Percentiles rank a stretch among this genome's conserved stretches.
Evolutionary conservation across 2,329 filamentous ascomycete species (phyloP).

Genomic region (Colletotrichum tabaci): DNA sequence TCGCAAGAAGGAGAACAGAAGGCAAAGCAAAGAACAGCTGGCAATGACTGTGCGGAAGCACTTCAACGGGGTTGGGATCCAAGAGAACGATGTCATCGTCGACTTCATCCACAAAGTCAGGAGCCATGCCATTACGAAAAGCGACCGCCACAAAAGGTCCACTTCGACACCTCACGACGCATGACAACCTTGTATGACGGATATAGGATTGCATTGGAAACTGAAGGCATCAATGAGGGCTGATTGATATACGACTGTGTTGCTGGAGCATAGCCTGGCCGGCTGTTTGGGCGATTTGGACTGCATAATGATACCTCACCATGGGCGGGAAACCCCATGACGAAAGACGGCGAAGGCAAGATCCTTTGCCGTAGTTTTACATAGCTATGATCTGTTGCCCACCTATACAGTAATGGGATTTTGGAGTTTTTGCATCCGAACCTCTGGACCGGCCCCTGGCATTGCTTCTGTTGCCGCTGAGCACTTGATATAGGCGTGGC

Average conservation of each 20-base stretch:
- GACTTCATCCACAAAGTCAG: slow-evolving; percentile 80
- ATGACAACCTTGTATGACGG: slow-evolving; percentile 29
- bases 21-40: slow-evolving; percentile 81
- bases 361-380: slow-evolving; percentile 14
- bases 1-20: slow-evolving; percentile 72
- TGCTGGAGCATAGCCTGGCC: slow-evolving; percentile 17
- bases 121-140: slow-evolving; percentile 41
- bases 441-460: not conserved
- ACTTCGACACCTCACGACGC: slow-evolving; percentile 34
- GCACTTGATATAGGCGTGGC: not conserved
- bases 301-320: slow-evolving; percentile 43
- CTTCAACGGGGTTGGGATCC: slow-evolving; percentile 84
- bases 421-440: slow-evolving; percentile 29
- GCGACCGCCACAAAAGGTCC: slow-evolving; percentile 34
- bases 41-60: slow-evolving; percentile 83
- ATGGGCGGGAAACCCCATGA: slow-evolving; percentile 26
- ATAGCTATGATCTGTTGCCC: slow-evolving; percentile 28
- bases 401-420: slow-evolving; percentile 29
- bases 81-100: slow-evolving; percentile 87
- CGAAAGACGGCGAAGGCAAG: slow-evolving; percentile 24
- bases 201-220: slow-evolving; percentile 2
- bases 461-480: not conserved
- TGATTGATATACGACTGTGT: slow-evolving; percentile 21
- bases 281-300: slow-evolving; percentile 39
- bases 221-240: slow-evolving; percentile 20